A percentile compares a stretch with the other conserved stretches of the same genome.
Conservation (phyloP, 768 basidiomycete genomes). For the Termitomyces eurrhizus region DNA sequence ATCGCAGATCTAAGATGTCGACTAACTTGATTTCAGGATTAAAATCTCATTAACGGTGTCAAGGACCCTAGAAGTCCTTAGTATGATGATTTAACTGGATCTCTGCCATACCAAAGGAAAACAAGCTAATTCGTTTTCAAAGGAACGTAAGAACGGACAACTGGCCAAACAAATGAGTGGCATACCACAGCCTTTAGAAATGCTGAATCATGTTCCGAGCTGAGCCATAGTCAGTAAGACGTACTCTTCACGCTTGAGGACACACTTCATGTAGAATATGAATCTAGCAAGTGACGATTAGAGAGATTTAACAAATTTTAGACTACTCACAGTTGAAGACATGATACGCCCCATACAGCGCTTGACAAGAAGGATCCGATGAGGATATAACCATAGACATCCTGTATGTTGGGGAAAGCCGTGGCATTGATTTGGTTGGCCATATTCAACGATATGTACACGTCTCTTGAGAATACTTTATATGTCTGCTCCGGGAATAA, state of each 20-base stretch:
- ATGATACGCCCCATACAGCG: slow-evolving; percentile 2
- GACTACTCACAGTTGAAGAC: not conserved
- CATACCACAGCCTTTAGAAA: not conserved
- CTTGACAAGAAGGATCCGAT: not conserved
- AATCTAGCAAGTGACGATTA: not conserved
- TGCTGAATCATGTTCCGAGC: not conserved
- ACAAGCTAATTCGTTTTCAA: not conserved
- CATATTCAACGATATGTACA: not conserved
- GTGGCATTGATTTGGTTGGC: not conserved
- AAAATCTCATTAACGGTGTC: not conserved
- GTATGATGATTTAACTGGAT: no score
- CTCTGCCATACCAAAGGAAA: not conserved
- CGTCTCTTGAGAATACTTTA: not conserved
- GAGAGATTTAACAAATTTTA: not conserved
- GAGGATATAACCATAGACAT: not conserved
- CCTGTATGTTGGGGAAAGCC: not conserved
- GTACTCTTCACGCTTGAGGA: not conserved
- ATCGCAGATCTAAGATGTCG: not conserved
- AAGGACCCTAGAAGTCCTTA: not conserved
- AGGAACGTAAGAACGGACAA: not conserved
- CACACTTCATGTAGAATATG: slow-evolving; percentile 2
- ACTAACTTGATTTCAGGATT: not conserved
- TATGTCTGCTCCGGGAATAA: not conserved
- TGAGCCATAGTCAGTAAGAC: not conserved
- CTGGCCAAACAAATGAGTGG: not conserved